Evolutionary conservation across 495 filamentous ascomycete genomes (phyloP), one percentile per base, ranked within the genome.

Genomic region (Annulohypoxylon nitens): DNA sequence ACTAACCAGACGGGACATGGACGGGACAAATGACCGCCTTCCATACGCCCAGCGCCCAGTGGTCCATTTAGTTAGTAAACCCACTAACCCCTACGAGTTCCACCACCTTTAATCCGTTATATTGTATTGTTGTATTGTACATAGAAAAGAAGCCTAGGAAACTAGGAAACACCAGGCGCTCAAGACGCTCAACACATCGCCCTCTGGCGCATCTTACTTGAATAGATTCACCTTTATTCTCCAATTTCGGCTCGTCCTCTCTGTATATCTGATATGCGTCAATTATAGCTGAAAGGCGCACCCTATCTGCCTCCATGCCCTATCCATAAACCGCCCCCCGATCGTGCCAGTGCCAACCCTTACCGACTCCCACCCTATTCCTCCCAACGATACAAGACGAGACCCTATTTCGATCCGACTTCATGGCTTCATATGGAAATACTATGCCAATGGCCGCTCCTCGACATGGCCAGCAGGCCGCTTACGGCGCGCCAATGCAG

Each of bases 361-460:
- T 69, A 69, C 71, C 68, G 67, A 67, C 70, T 69, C 70, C 67
- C 48, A 54, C 47, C 41, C 61, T 62, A 48, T 45, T 43, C 71
- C 58, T 11, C 54, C 26, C 47, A 18, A 43, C 53, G 45, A 67
- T 25, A 55, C 54, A 60, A 60, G 8, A 43, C 14, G 14, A n/a
- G 9, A 53, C 37, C n/a, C 34, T 43, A 12, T 26, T 26, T 54
- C 18, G 48, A 67, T 3, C 45, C 43, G 59, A 25, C 41, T 41
- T 61, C 55, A 86, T 86, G 84, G 80, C 83, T 67, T 86, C 84
- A 37, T 83, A 82, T 75, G 79, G 83, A 61, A 80, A 84, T 58
- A 76, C 80, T 54, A 69, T 80, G 72, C 76, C 81, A 67, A 77
- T 78, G 61, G 74, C 76, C 43, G 70, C 70, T 41, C 78, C 78